Conservation (phyloP, 306 rosid species). For the Echinosophora koreensis region DNA sequence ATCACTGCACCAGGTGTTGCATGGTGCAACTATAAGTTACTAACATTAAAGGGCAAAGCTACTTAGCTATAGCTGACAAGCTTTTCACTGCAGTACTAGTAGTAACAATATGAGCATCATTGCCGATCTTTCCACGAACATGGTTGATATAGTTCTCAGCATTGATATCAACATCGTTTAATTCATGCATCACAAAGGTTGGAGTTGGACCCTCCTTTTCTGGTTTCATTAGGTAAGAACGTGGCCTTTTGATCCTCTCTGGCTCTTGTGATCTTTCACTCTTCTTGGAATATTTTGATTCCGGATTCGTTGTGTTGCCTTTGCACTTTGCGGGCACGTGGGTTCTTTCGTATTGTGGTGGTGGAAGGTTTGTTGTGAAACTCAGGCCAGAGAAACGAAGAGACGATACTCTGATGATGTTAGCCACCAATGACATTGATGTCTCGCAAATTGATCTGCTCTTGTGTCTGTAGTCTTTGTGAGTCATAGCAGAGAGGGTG, state of each 20-base stretch:
- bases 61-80: too few species aligned
- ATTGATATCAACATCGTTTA: conserved; percentile 10
- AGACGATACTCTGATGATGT: conserved; percentile 54
- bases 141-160: conserved; percentile 4
- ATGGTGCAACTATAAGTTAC: too few species aligned
- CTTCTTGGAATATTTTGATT: conserved; percentile 1
- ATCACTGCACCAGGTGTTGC: too few species aligned
- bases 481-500: too few species aligned
- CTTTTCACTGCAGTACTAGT: too few species aligned
- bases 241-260: conserved; percentile 35
- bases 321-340: background rate
- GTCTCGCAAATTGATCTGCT: too few species aligned
- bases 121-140: conserved; percentile 14
- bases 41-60: too few species aligned
- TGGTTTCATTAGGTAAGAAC: conserved; percentile 31
- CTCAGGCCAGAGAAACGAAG: conserved; percentile 29
- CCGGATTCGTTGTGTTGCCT: background rate
- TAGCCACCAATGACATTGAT: too few species aligned
- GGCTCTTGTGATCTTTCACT: conserved; percentile 43
- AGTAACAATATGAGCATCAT: background rate
- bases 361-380: background rate
- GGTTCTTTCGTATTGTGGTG: background rate
- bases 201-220: conserved; percentile 24
- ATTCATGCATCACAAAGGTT: background rate
- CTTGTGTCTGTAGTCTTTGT: too few species aligned